Conservation (phyloP, 2,329 filamentous ascomycete genomes). For the Fusarium liriodendri region DNA sequence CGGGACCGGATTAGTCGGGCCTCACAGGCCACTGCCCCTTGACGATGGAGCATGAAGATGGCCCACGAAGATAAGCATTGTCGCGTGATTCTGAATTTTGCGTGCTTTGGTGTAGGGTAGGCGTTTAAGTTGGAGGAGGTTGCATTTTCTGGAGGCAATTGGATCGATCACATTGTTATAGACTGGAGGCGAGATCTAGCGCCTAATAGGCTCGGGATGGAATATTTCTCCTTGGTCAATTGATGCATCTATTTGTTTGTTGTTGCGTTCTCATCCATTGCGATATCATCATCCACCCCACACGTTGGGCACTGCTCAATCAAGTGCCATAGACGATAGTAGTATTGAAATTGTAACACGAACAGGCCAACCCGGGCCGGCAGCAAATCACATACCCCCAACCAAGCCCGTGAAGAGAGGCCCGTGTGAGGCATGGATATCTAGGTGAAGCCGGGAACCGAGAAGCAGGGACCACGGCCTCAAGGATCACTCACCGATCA, state of each 20-base stretch:
- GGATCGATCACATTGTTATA: not conserved
- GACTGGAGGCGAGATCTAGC: not conserved
- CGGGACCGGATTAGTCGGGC: not conserved
- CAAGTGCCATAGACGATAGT: not conserved
- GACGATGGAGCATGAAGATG: not conserved
- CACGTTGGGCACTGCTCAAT: not conserved
- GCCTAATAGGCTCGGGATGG: not conserved
- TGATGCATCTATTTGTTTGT: not conserved
- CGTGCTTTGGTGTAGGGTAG: conserved; percentile 3
- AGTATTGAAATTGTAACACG: not conserved
- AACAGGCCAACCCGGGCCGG: not conserved
- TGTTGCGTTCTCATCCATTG: not conserved
- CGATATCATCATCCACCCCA: not conserved
- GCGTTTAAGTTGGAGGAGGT: not conserved
- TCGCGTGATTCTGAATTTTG: conserved; percentile 3
- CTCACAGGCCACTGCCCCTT: not conserved
- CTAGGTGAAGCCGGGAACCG: conserved; percentile 5
- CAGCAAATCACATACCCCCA: not conserved
- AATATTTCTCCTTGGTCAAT: not conserved
- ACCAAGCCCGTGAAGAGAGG: not conserved
- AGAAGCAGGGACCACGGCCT: not conserved
- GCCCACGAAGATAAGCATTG: conserved; percentile 6
- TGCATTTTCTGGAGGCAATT: not conserved
- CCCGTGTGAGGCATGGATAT: not conserved
- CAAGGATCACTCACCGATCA: conserved; percentile 1